phyloP scores from a whole-genome alignment of 805 yeast species.

The Teunomyces atbi region DNA sequence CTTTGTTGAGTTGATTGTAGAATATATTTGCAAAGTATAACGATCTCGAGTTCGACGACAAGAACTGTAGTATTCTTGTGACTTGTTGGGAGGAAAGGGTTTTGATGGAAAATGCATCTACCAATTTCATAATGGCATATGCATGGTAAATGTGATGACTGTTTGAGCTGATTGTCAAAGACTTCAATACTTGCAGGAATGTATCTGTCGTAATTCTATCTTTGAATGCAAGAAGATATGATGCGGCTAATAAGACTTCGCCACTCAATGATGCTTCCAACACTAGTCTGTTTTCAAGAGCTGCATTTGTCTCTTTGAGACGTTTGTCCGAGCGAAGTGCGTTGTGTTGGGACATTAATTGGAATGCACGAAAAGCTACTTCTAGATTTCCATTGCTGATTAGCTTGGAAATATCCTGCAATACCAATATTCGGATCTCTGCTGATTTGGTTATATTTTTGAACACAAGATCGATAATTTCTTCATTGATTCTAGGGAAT shows the following conservation, averaged over 20 bases:
- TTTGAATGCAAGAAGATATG: constrained; percentile 11
- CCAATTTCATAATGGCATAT: constrained; percentile 7
- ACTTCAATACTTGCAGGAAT: constrained; percentile 8
- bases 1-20: not conserved
- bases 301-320: not conserved
- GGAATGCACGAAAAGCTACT: not conserved
- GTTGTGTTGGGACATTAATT: not conserved
- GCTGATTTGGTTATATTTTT: constrained; percentile 14
- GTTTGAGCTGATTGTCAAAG: constrained; percentile 11
- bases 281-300: constrained; percentile 14
- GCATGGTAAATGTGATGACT: constrained; percentile 6
- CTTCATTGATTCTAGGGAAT: constrained; percentile 16
- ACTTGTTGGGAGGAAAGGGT: not conserved
- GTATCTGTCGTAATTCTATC: not conserved
- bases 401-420: constrained; percentile 15
- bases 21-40: constrained; percentile 10
- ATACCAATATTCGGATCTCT: constrained; percentile 18
- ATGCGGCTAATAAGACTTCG: constrained; percentile 21
- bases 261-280: constrained; percentile 18
- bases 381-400: constrained; percentile 3
- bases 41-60: constrained; percentile 6
- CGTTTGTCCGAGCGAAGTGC: not conserved
- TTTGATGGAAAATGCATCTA: constrained; percentile 4
- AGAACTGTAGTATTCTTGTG: constrained; percentile 4
- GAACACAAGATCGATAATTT: constrained; percentile 16